phyloP scores from a whole-genome alignment of 2,329 filamentous ascomycete genomes.

The Cercospora zeae-maydis region DNA sequence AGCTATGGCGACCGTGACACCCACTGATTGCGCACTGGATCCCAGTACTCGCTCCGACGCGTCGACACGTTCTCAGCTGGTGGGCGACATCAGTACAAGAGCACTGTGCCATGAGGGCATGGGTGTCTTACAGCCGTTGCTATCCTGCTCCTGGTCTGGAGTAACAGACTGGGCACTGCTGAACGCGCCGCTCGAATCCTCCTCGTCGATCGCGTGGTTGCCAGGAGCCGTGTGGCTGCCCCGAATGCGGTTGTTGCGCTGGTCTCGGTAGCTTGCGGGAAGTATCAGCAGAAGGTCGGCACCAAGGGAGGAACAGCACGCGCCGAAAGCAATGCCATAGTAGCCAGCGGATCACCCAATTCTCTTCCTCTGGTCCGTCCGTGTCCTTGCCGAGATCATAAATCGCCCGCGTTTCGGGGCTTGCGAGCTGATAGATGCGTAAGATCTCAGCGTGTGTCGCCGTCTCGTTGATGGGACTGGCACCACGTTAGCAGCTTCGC shows the following conservation, averaged over 20 bases:
- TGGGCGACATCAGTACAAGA: not conserved
- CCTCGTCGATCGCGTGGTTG: slow-evolving; percentile 8
- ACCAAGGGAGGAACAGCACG: not conserved
- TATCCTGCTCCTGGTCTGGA: slow-evolving; percentile 1
- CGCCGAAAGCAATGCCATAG: slow-evolving; percentile 49
- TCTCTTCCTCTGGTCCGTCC: slow-evolving; percentile 43
- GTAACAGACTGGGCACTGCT: not conserved
- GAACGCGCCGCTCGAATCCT: slow-evolving; percentile 9
- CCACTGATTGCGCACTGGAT: slow-evolving; percentile 14
- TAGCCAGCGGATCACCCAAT: slow-evolving; percentile 51
- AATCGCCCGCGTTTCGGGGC: slow-evolving; percentile 38
- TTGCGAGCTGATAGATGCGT: slow-evolving; percentile 39
- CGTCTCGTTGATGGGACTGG: slow-evolving; percentile 46
- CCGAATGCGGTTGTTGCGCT: slow-evolving; percentile 18
- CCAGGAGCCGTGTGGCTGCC: not conserved
- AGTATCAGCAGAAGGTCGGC: not conserved
- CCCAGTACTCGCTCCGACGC: slow-evolving; percentile 5
- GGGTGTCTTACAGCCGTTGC: slow-evolving; percentile 1
- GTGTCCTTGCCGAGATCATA: slow-evolving; percentile 45
- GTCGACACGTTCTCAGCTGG: not conserved
- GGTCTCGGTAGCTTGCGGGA: slow-evolving; percentile 32
- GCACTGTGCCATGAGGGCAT: not conserved
- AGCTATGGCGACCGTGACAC: not conserved
- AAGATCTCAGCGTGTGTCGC: slow-evolving; percentile 45
- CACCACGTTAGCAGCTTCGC: slow-evolving; percentile 31